Conservation (phyloP, 1,284 basidiomycete genomes). For the Cerioporus squamosus region DNA sequence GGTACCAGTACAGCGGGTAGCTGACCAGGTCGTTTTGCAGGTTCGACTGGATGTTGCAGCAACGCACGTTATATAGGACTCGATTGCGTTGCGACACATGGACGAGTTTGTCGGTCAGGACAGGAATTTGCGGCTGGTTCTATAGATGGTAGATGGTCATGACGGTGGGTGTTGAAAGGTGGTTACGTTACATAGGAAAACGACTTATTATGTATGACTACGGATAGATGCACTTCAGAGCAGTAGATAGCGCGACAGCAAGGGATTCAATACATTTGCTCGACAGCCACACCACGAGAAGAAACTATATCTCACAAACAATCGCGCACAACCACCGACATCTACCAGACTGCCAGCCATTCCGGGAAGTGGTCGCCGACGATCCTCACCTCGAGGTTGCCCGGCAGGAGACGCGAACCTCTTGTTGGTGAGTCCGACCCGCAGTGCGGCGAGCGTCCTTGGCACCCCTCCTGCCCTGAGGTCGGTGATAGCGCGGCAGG, state of each 20-base stretch:
- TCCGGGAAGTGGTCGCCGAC: slow-evolving; percentile 1
- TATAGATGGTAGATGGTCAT: not conserved
- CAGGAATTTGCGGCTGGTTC: slow-evolving; percentile 3
- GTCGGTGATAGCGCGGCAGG: not conserved
- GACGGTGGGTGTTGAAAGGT: not conserved
- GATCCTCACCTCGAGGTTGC: not conserved
- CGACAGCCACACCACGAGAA: too few relatives aligned
- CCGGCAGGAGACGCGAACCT: not conserved
- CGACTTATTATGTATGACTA: not conserved
- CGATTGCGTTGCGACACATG: slow-evolving; percentile 19
- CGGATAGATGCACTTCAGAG: too few relatives aligned
- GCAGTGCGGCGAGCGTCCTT: not conserved
- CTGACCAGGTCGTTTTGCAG: slow-evolving; percentile 35
- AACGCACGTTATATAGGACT: slow-evolving; percentile 56
- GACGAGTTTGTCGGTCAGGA: slow-evolving; percentile 8
- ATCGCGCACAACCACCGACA: not conserved
- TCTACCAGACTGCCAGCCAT: not conserved
- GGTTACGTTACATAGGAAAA: too few relatives aligned
- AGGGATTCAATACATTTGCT: too few relatives aligned
- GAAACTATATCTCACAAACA: too few relatives aligned
- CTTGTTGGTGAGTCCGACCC: not conserved
- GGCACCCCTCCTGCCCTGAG: not conserved
- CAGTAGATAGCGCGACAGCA: too few relatives aligned
- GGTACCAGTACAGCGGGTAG: not conserved
- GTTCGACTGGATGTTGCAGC: slow-evolving; percentile 52